Percentiles rank a stretch among this genome's conserved stretches.
Evolutionary conservation across 148 eudicot species (phyloP).

Genomic region (Diospyros lotus): DNA sequence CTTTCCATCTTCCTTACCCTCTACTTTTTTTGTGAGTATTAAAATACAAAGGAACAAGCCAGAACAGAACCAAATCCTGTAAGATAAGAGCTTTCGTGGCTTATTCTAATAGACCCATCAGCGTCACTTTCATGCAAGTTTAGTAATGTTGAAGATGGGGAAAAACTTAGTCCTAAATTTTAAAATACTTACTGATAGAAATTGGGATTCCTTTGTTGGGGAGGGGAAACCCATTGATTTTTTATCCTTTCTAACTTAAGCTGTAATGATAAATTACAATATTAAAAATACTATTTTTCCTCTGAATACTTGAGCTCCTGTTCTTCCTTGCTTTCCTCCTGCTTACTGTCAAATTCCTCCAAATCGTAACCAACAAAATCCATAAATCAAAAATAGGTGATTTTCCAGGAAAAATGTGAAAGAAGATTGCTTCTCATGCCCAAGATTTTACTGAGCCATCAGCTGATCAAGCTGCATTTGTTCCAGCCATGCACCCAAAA

Average conservation of each 20-base stretch:
- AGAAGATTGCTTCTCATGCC: neutral
- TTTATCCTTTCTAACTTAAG: conserved; percentile 13
- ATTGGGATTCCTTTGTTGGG: conserved; percentile 11
- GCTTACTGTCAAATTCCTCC: conserved; percentile 13
- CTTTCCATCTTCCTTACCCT: conserved; percentile 2
- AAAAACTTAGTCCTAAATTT: neutral
- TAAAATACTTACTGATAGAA: conserved; percentile 7
- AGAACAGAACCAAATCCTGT: conserved; percentile 11
- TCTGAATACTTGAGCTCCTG: neutral
- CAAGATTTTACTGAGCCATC: conserved; percentile 14
- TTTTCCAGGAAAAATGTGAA: neutral
- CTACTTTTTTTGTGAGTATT: neutral
- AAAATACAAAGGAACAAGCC: conserved; percentile 12
- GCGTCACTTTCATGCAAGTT: conserved; percentile 1
- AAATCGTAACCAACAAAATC: conserved; percentile 1
- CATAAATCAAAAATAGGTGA: neutral
- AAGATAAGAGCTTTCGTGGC: conserved; percentile 7
- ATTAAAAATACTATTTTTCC: neutral
- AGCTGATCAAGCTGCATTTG: conserved; percentile 39
- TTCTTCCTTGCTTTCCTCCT: conserved; percentile 1
- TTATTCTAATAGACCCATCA: neutral
- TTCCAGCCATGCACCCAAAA: conserved; percentile 58
- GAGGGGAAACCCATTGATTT: conserved; percentile 8
- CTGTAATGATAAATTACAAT: conserved; percentile 14
- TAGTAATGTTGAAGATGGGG: neutral